Base-by-base conservation (phyloP, 345 rosid genomes). In the Eucalyptus rudis region DNA sequence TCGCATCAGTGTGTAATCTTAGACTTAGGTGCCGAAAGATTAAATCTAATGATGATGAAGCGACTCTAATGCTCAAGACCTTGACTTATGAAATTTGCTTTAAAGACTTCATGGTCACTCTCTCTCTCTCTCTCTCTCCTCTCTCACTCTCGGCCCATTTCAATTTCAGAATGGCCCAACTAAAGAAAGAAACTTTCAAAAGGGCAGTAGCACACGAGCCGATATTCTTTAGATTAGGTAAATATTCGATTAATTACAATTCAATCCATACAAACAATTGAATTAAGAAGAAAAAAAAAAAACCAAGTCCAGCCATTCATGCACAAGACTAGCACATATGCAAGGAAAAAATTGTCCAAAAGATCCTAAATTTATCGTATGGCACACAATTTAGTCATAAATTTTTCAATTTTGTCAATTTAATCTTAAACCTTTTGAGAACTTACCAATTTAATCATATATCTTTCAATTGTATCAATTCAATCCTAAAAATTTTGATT, bases 371-470 rank as follows among this genome's bases (percentile, higher is more conserved):
- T 52, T 52, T 52, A 52, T 52, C 7, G 25, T 52, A 19, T 2
- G 2, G 4, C 4, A 52, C 0, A 52, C 10, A 52, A 19, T 52
- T 52, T 8, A 52, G 25, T 52, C 1, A 52, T 20, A 19, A 52
- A 52, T 0, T 20, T 52, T 52, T 52, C 4, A 20, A 52, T 20
- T 52, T 52, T 52, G 0, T 8, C 58, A 52, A 52, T 52, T 52
- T 52, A 0, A 19, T 52, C 25, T 1, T 1, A 20, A 52, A 52
- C 0, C 0, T 52, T 52, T 52, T 52, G 58, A 52, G 1, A 52
- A 52, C 5, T 52, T 20, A 52, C 25, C 5, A 52, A 52, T 52
- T 52, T 19, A 20, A 52, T 52, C 58, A 52, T 20, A 52, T 52
- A 52, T 8, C 25, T 52, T 19, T 52, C 58, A 52, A 52, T 2